Evolutionary conservation across 192 early-diverging fungal species (phyloP).

Genomic region (Martensiomyces pterosporus): DNA sequence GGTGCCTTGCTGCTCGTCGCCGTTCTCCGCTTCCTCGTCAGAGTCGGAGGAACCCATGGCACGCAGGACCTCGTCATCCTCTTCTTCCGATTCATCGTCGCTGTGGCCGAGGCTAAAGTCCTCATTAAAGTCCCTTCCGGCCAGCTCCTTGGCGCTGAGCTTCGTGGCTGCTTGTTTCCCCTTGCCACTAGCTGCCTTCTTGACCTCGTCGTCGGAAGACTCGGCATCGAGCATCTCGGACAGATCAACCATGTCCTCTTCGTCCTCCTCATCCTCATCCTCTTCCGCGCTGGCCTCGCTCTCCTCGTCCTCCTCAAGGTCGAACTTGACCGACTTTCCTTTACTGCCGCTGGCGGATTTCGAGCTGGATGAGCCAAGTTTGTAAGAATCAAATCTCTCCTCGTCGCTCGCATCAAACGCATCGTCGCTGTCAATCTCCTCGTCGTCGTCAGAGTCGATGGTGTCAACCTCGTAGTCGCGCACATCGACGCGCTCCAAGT

Average conservation of each 20-base stretch:
- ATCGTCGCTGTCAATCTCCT: slow-evolving; percentile 90
- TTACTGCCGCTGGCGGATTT: slow-evolving; percentile 13
- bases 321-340: slow-evolving; percentile 33
- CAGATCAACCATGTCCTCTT: slow-evolving; percentile 54
- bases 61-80: slow-evolving; percentile 17
- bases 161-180: slow-evolving; percentile 1
- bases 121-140: slow-evolving; percentile 30
- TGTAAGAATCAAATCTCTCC: slow-evolving; percentile 72
- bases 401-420: slow-evolving; percentile 85
- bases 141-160: slow-evolving; percentile 23
- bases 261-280: slow-evolving; percentile 49
- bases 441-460: slow-evolving; percentile 85
- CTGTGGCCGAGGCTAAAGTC: slow-evolving; percentile 17
- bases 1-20: slow-evolving; percentile 21
- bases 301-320: slow-evolving; percentile 27
- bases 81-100: slow-evolving; percentile 30
- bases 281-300: slow-evolving; percentile 36
- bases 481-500: slow-evolving; percentile 31
- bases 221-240: slow-evolving; percentile 58
- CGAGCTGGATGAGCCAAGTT: slow-evolving; percentile 42
- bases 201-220: slow-evolving; percentile 14
- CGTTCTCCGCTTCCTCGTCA: slow-evolving; percentile 34
- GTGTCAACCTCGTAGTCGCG: slow-evolving; percentile 65
- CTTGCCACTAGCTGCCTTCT: neutral
- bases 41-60: slow-evolving; percentile 43